Conservation (phyloP, 176 grass and related monocot genomes). For the Eragrostis nindensis region DNA sequence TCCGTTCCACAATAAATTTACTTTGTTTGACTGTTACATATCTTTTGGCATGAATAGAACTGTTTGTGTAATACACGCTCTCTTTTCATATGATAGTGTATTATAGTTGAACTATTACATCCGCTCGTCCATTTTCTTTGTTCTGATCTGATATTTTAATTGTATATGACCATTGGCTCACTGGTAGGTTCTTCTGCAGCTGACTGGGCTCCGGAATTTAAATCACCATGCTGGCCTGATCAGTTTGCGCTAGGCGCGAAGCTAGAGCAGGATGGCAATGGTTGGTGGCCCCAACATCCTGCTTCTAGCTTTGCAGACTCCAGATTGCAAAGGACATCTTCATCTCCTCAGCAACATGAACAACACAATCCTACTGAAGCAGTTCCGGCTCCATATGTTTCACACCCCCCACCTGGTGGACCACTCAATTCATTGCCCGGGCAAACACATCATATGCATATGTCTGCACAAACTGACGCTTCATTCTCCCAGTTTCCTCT, state of each 20-base stretch:
- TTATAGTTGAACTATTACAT: not conserved
- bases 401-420: slow-evolving; percentile 30
- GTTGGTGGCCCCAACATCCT: slow-evolving; percentile 57
- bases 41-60: not conserved
- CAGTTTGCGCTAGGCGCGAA: slow-evolving; percentile 48
- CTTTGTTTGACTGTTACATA: not conserved
- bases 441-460: slow-evolving; percentile 36
- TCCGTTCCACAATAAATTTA: too few species aligned
- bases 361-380: slow-evolving; percentile 55
- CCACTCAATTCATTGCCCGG: slow-evolving; percentile 21
- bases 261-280: slow-evolving; percentile 48
- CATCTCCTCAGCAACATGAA: slow-evolving; percentile 59
- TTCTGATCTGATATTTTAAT: slow-evolving; percentile 11
- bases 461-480: slow-evolving; percentile 45
- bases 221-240: too few species aligned
- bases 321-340: slow-evolving; percentile 60
- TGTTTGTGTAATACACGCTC: not conserved
- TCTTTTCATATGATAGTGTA: not conserved
- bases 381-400: slow-evolving; percentile 49
- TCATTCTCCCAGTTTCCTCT: slow-evolving; percentile 34
- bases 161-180: not conserved
- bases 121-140: not conserved
- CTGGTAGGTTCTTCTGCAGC: slow-evolving; percentile 56
- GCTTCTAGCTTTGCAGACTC: slow-evolving; percentile 45
- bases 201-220: slow-evolving; percentile 68